These are phyloP conservation scores for Cyclotella sp. DNA, from an alignment of 108 stramenopile species.

Conservation along the genomic window DNA sequence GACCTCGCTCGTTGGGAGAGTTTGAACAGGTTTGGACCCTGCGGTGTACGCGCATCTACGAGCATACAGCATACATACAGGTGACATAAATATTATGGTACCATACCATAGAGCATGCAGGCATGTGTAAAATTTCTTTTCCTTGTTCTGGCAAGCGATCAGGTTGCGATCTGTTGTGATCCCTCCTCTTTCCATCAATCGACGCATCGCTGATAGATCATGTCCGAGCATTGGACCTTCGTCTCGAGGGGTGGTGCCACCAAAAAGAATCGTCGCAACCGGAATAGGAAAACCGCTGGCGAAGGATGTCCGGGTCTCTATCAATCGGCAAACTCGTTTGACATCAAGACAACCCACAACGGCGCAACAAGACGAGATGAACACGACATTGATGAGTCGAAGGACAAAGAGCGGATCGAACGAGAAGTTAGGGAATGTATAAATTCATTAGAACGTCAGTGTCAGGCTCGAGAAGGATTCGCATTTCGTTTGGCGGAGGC, in stretches of 20 bases:
- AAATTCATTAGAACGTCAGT: constrained; percentile 21
- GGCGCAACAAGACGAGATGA: background rate
- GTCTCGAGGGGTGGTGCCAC: constrained; percentile 12
- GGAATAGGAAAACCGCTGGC: background rate
- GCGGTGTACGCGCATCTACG: no score
- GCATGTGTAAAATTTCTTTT: no score
- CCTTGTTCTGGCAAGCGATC: no score
- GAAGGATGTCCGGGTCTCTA: background rate
- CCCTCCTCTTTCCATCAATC: no score
- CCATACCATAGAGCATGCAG: no score
- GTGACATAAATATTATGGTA: no score
- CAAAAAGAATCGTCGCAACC: constrained; percentile 13
- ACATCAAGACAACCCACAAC: background rate
- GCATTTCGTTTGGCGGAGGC: constrained; percentile 27
- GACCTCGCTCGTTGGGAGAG: no score
- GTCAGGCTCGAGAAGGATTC: constrained; percentile 22
- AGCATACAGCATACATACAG: no score
- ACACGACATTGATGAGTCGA: background rate
- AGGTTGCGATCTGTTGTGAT: no score
- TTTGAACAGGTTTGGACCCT: no score
- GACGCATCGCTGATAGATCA: background rate
- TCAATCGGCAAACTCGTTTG: background rate
- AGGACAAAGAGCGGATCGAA: constrained; percentile 21
- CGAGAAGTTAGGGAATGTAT: constrained; percentile 28
- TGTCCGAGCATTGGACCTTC: constrained; percentile 33